Base-by-base conservation (phyloP, 1,139 yeast species). In the Hemisphaericaspora xylofermentans region DNA sequence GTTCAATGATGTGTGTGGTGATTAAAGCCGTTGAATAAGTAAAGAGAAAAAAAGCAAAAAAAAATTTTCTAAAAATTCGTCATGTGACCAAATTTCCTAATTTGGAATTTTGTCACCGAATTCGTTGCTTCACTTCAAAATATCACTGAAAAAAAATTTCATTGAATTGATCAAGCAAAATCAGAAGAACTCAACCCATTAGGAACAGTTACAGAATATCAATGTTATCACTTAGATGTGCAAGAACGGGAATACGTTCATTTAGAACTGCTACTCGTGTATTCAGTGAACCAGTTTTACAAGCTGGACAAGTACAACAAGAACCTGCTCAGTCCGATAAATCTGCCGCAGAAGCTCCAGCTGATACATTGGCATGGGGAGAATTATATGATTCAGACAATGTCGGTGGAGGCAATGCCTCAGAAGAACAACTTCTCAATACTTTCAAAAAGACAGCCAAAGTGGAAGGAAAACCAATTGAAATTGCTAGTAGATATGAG, bases 401-500 rank as follows among this genome's bases (percentile, higher is more conserved):
- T 7, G 6, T 22, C 16, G 17, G 14, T 4, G 14, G 14, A 12
- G 17, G 12, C 21, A 22, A 22, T 43, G 51, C 54, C 21, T 53
- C 68, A 22, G 52, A 68, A 21, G 61, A 54, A 36, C 54, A 54
- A 43, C 40, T n/a, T 44, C 43, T 13, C 51, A n/a, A n/a, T n/a
- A n/a, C n/a, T n/a, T n/a, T n/a, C n/a, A 2, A n/a, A 14, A 15
- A 18, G 10, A 2, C 35, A 14, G 35, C 5, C 12, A n/a, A 17
- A 19, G 35, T 8, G 2, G 8, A 32, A 3, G 51, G 35, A 30
- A 17, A 16, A 18, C 34, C 25, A 18, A 3, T 31, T 18, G 13
- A 9, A 8, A 54, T 64, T 17, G 53, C 53, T 32, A 42, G 44
- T 13, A 28, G 38, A 24, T 69, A 74, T 50, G 61, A 71, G 28